Base-by-base conservation (phyloP, 805 yeast genomes). In the Candida takata region DNA sequence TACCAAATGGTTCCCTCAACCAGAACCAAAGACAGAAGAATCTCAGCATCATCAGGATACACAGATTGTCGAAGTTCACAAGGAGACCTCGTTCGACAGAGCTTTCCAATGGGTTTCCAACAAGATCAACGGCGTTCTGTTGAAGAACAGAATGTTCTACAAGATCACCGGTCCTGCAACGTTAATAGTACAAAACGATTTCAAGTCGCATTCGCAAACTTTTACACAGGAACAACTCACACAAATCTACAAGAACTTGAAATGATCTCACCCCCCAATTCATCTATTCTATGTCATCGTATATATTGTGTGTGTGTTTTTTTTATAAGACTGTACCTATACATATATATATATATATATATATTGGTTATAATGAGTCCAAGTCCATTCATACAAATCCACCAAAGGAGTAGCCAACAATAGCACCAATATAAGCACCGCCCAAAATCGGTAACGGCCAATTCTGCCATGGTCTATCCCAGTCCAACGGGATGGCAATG, bases 401-500 rank as follows among this genome's bases (percentile, higher is more conserved):
- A 27, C 60, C 73, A 4, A 66, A 38, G 1, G 67, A 34, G 28
- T 75, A 67, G 4, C 95, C 96, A 3, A 72, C 47, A 20, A 76
- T 65, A 3, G 79, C 72, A n/a, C 96, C 97, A 0, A 66, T 23
- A 49, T 84, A 85, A 0, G 78, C 77, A 2, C 97, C 97, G 8
- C 73, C 67, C 11, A 90, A 64, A 29, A 90, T 68, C 1, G 97
- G 90, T 36, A 86, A 74, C 6, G 98, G 98, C 94, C 96, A 90
- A 35, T 68, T 71, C 59, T 90, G 98, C 98, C 98, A 90, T 18
- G 82, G 84, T 49, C 97, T 70, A 56, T 90, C 98, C 98, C 98
- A 90, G 58, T 90, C 98, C 40, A 92, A 67, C 0, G 97, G 97
- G 40, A 92, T 87, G 1, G 95, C 97, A 25, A 84, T 58, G 3